These are phyloP conservation scores for Fusarium sp. DNA, from an alignment of 2,329 filamentous ascomycete species.

Conservation along the genomic window DNA sequence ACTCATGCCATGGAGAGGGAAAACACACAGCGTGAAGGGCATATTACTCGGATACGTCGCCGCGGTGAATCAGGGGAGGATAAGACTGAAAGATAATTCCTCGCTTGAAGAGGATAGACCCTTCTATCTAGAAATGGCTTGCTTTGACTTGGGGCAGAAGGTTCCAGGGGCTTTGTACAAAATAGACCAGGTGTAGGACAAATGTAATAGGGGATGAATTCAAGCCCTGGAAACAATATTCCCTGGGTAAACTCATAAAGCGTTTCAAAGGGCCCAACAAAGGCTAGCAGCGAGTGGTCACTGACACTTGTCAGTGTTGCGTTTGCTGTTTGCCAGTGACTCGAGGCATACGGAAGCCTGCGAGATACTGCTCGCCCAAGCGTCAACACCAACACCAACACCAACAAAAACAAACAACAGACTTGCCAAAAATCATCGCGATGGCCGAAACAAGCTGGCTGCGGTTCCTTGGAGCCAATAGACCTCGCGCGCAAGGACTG, in stretches of 20 bases:
- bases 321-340: neutral
- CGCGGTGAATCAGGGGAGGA: no score
- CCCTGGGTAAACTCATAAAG: neutral
- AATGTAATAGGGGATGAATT: no score
- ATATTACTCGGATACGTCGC: no score
- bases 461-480: conserved; percentile 42
- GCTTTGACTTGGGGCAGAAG: no score
- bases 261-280: neutral
- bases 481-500: conserved; percentile 36
- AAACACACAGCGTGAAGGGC: neutral
- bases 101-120: no score
- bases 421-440: conserved; percentile 1
- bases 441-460: conserved; percentile 44
- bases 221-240: no score
- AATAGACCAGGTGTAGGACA: no score
- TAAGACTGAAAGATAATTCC: no score
- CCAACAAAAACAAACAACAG: neutral
- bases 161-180: no score
- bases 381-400: neutral
- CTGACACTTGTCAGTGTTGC: neutral
- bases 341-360: neutral
- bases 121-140: no score
- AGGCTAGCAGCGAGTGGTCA: neutral
- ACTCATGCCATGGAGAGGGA: neutral
- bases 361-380: neutral